These are phyloP conservation scores for Monilinia aucupariae DNA, from an alignment of 2,329 filamentous ascomycete species.

Conservation along the genomic window DNA sequence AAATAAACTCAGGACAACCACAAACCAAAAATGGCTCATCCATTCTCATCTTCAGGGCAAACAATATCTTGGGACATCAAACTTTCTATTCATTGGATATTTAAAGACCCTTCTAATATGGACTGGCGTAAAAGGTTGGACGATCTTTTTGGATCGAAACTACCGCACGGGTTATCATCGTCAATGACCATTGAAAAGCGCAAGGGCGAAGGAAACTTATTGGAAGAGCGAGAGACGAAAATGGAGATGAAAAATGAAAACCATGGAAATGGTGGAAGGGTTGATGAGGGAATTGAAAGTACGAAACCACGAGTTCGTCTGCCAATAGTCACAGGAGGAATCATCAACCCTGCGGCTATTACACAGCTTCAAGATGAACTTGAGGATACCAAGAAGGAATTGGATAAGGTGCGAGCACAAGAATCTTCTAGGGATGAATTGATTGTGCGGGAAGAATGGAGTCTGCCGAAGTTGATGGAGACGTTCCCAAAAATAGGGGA, in stretches of 20 bases:
- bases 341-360: not conserved
- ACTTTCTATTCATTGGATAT: not conserved
- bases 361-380: slow-evolving; percentile 7
- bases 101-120: not conserved
- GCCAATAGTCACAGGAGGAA: not conserved
- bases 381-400: slow-evolving; percentile 2
- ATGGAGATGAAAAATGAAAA: not conserved
- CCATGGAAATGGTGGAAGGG: too few species aligned
- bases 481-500: not conserved
- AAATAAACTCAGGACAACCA: too few species aligned
- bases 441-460: not conserved
- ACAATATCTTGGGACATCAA: too few species aligned
- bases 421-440: not conserved
- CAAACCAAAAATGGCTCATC: too few species aligned
- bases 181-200: not conserved
- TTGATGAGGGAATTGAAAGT: not conserved
- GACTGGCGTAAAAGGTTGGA: not conserved
- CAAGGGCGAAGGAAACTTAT: not conserved
- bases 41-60: too few species aligned
- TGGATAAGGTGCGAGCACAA: not conserved
- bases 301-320: slow-evolving; percentile 5
- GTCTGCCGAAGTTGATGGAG: not conserved
- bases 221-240: not conserved
- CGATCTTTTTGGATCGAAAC: not conserved
- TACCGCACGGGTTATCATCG: not conserved